These are phyloP conservation scores for Cytospora schulzeri DNA, from an alignment of 2,329 filamentous ascomycete genomes.

Conservation along the genomic window DNA sequence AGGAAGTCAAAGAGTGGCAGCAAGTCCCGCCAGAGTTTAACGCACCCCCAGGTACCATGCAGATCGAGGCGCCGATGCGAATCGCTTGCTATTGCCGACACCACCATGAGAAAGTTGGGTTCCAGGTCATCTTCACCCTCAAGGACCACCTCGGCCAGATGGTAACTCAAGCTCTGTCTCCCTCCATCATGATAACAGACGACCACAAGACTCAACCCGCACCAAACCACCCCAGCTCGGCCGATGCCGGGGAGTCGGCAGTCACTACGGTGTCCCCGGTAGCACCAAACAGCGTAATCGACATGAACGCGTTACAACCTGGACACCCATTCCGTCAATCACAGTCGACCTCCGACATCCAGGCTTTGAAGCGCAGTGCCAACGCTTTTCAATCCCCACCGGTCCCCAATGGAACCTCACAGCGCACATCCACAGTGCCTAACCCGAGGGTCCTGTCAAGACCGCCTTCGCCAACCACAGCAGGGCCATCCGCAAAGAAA, in stretches of 20 bases:
- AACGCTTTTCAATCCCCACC: conserved; percentile 16
- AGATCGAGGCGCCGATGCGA: conserved; percentile 87
- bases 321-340: conserved; percentile 56
- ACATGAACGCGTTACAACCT: conserved; percentile 39
- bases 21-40: conserved; percentile 52
- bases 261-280: conserved; percentile 15
- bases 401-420: conserved; percentile 29
- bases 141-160: conserved; percentile 78
- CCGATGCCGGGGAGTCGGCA: conserved; percentile 23
- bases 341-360: conserved; percentile 65
- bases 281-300: conserved; percentile 28
- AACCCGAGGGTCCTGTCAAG: conserved; percentile 68
- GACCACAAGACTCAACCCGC: conserved; percentile 85
- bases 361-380: conserved; percentile 52
- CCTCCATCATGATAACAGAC: conserved; percentile 94
- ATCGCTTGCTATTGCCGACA: conserved; percentile 97
- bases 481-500: conserved; percentile 74
- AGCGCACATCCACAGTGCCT: conserved; percentile 43
- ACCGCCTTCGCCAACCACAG: conserved; percentile 70
- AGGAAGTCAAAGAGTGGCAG: conserved; percentile 84
- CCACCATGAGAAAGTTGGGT: conserved; percentile 90
- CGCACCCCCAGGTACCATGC: conserved; percentile 62
- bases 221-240: conserved; percentile 34
- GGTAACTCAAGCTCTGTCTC: conserved; percentile 81
- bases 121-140: conserved; percentile 91